phyloP scores from a whole-genome alignment of 2,329 filamentous ascomycete genomes.

The Leptographium lundbergii region DNA sequence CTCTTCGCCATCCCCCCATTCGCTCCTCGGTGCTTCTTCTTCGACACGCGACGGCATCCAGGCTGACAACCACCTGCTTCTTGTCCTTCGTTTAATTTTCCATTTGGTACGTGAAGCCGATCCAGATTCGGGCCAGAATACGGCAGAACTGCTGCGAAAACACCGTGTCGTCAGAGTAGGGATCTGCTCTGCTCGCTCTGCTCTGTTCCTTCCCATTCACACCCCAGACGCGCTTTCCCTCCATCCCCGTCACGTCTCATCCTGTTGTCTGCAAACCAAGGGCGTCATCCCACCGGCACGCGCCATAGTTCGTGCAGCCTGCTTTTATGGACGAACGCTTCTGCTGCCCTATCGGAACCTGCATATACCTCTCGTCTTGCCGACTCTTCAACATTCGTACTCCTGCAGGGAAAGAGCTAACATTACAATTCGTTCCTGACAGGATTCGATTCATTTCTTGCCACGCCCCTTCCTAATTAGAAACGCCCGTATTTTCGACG shows the following conservation, averaged over 20 bases:
- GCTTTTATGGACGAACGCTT: neutral
- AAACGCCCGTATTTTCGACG: neutral
- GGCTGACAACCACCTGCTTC: neutral
- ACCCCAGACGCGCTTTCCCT: neutral
- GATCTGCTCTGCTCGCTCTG: neutral
- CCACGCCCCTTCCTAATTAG: slow-evolving; percentile 11
- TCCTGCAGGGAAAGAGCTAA: slow-evolving; percentile 13
- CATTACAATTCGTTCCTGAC: slow-evolving; percentile 7
- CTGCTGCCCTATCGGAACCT: neutral
- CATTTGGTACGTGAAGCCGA: neutral
- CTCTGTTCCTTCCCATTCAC: neutral
- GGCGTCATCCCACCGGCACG: neutral
- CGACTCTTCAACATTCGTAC: no score
- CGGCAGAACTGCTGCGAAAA: neutral
- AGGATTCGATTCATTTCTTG: slow-evolving; percentile 17
- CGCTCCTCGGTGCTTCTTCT: neutral
- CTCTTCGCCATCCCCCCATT: neutral
- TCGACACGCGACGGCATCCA: slow-evolving; percentile 6
- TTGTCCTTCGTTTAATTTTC: neutral
- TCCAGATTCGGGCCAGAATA: neutral
- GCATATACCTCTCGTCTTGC: neutral
- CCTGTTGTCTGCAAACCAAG: neutral
- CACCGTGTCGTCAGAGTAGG: neutral
- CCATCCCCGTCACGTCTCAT: neutral
- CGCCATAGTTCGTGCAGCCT: neutral